Percentiles rank a stretch among this genome's conserved stretches.
These are phyloP conservation scores for Phytophthora constricta DNA, from an alignment of 352 stramenopile genomes.

Conservation along the genomic window DNA sequence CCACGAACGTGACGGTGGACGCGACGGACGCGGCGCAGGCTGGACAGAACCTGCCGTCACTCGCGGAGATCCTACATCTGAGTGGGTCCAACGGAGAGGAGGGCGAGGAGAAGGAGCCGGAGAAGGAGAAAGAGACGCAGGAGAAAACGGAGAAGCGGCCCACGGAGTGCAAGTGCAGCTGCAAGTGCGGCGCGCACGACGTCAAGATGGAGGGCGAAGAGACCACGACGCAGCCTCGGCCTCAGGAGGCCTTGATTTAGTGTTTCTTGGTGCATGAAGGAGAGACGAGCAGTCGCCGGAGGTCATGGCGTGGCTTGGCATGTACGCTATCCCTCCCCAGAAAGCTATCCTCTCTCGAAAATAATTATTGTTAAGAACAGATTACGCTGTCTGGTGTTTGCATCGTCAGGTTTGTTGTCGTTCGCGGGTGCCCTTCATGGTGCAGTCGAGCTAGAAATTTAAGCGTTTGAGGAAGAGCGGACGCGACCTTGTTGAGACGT, in stretches of 20 bases:
- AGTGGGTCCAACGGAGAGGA: conserved; percentile 34
- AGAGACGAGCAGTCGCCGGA: conserved; percentile 2
- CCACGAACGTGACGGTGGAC: conserved; percentile 17
- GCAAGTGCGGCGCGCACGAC: conserved; percentile 36
- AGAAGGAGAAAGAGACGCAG: conserved; percentile 1
- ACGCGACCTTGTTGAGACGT: conserved; percentile 25
- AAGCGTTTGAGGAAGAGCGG: no score
- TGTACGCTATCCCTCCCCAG: background rate
- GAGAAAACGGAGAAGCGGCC: conserved; percentile 1
- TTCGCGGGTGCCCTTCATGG: no score
- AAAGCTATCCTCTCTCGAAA: background rate
- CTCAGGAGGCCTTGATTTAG: conserved; percentile 25
- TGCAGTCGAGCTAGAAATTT: conserved; percentile 22
- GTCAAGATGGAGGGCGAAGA: conserved; percentile 18
- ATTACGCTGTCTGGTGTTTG: background rate
- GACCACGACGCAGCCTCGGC: conserved; percentile 26
- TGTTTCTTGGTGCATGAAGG: conserved; percentile 5
- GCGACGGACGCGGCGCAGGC: background rate
- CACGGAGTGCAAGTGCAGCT: conserved; percentile 43
- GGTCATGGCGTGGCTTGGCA: no score
- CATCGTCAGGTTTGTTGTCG: background rate
- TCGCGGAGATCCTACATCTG: conserved; percentile 78
- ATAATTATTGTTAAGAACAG: background rate
- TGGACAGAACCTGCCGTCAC: conserved; percentile 60
- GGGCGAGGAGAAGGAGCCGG: conserved; percentile 4